Conservation (phyloP, 495 filamentous ascomycete species). For the Penicillium arizonense region DNA sequence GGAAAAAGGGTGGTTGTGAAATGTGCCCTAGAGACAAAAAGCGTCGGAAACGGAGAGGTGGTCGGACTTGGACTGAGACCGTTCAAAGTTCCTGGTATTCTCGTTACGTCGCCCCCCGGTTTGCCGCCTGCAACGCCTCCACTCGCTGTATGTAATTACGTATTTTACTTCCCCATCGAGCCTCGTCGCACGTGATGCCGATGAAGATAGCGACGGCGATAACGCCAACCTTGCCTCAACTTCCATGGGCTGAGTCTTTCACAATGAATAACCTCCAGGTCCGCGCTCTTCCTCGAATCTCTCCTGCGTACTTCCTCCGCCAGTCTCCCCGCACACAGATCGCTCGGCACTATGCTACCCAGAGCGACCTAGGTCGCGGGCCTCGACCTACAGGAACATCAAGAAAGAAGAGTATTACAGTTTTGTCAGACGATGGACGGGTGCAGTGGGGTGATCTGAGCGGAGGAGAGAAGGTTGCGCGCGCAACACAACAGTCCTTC, state of each 20-base stretch:
- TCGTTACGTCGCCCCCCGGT: slow-evolving; percentile 3
- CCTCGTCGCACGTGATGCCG: slow-evolving; percentile 2
- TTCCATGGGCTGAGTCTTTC: not conserved
- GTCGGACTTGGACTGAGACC: slow-evolving; percentile 28
- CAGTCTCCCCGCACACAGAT: slow-evolving; percentile 20
- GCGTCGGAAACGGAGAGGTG: slow-evolving; percentile 16
- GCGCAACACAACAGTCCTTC: slow-evolving; percentile 86
- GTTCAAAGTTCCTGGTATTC: slow-evolving; percentile 8
- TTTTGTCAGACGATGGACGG: slow-evolving; percentile 77
- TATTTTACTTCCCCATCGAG: slow-evolving; percentile 14
- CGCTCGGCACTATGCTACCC: slow-evolving; percentile 52
- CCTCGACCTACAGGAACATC: slow-evolving; percentile 19
- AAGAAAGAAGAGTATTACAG: slow-evolving; percentile 65
- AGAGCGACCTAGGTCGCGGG: slow-evolving; percentile 39
- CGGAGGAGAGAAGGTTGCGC: slow-evolving; percentile 71
- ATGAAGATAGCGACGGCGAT: slow-evolving; percentile 5
- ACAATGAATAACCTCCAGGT: slow-evolving; percentile 19
- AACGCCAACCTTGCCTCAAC: not conserved
- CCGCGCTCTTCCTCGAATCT: slow-evolving; percentile 19
- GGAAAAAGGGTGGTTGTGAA: slow-evolving; percentile 1
- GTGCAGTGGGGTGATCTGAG: slow-evolving; percentile 79
- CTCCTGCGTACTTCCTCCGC: slow-evolving; percentile 12
- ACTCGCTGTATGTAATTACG: slow-evolving; percentile 8
- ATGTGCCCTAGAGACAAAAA: slow-evolving; percentile 18
- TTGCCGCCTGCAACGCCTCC: not conserved